Evolutionary conservation across 2,329 filamentous ascomycete species (phyloP).

Genomic region (Periconia sp.): DNA sequence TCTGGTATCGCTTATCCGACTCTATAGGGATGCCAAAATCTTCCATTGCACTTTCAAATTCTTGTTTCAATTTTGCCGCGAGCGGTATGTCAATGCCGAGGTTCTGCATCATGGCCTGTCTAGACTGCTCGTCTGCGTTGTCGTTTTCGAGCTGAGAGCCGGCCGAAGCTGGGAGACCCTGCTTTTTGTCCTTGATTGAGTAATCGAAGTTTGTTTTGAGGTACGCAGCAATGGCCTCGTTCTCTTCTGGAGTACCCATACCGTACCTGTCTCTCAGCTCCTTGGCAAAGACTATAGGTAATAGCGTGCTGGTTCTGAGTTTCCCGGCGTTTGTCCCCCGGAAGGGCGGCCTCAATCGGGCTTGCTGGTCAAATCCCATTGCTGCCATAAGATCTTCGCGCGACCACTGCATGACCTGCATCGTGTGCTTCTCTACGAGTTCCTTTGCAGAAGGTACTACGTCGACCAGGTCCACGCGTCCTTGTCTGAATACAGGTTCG

Average conservation of each 20-base stretch:
- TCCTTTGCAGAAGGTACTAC: slow-evolving; percentile 18
- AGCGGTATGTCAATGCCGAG: not conserved
- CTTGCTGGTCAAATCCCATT: slow-evolving; percentile 18
- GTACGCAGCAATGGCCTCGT: slow-evolving; percentile 19
- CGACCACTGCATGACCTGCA: slow-evolving; percentile 24
- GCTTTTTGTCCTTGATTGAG: slow-evolving; percentile 2
- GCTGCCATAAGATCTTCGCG: slow-evolving; percentile 23
- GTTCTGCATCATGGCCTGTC: not conserved
- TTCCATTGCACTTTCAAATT: not conserved
- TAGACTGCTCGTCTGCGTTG: not conserved
- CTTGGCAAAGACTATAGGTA: slow-evolving; percentile 21
- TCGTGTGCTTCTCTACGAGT: slow-evolving; percentile 18
- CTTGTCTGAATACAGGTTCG: slow-evolving; percentile 13
- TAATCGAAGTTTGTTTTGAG: slow-evolving; percentile 19
- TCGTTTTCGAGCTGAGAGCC: not conserved
- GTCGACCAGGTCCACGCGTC: slow-evolving; percentile 15
- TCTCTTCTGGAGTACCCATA: slow-evolving; percentile 19
- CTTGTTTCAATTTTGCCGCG: not conserved
- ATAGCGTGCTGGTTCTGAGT: slow-evolving; percentile 13
- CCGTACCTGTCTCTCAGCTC: slow-evolving; percentile 22
- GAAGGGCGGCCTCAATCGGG: not conserved
- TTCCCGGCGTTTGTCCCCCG: slow-evolving; percentile 10
- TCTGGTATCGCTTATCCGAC: not conserved
- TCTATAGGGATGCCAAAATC: not conserved
- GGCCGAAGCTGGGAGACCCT: not conserved